Evolutionary conservation across 805 yeast genomes (phyloP), one percentile per base, ranked within the genome.

Genomic region (Wickerhamiella vanderwaltii): DNA sequence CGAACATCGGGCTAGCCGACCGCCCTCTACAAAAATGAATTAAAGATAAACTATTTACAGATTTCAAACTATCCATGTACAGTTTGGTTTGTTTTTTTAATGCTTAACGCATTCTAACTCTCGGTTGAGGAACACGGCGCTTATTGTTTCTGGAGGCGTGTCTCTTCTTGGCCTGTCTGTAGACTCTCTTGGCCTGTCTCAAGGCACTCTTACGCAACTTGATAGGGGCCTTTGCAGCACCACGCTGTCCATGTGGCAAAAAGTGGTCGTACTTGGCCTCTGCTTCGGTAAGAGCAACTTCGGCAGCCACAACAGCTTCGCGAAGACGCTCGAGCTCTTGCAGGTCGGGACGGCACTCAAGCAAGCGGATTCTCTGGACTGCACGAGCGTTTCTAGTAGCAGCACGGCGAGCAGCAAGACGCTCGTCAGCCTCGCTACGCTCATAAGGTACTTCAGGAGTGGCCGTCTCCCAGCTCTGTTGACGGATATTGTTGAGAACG

Each of bases 401-500:
- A 17, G 35, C n/a, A 25, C 34, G 36, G 16, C 42, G 43, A 17
- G 40, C 48, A 9, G 20, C 17, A 9, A 34, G 25, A 16, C 22
- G 24, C 18, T 31, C 39, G 28, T 35, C 36, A 35, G 34, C 39
- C 28, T 12, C 33, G 32, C n/a, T 34, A 13, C 39, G 44, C 50
- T 16, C 39, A 37, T 16, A 35, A 34, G 38, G 43, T 13, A n/a
- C 13, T 28, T 24, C 33, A 12, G 37, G 43, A 16, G 25, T 32
- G 13, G 50, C 47, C 4, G 48, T 41, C 39, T 29, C 37, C 17
- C 48, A 39, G 12, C 49, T 45, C 18, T 31, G 46, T 16, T 40
- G 35, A 4, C 56, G 50, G 17, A 53, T 29, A 48, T 73, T 76
- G 52, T 77, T 79, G 51, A 84, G 65, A 43, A 81, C 60, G 2